phyloP scores from a whole-genome alignment of 176 grass and related monocot genomes.

The Thinopyrum elongatum region DNA sequence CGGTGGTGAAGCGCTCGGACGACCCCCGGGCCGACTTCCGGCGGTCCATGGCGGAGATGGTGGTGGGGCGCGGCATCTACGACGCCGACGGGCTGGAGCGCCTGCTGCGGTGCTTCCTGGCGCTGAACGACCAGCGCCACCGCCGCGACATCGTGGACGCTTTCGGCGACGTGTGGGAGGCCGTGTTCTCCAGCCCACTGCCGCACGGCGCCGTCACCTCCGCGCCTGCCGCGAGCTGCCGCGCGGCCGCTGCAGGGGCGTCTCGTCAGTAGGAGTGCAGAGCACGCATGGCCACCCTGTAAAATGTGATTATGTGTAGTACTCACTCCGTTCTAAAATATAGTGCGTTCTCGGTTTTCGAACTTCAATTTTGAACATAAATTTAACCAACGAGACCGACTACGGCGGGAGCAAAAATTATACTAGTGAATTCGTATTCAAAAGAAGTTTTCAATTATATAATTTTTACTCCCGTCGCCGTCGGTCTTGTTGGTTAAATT shows the following conservation, averaged over 20 bases:
- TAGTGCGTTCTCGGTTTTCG: no score
- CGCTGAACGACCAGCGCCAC: conserved; percentile 67
- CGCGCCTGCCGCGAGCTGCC: not conserved
- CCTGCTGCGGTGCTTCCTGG: conserved; percentile 82
- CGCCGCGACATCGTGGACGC: conserved; percentile 63
- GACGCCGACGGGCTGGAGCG: conserved; percentile 70
- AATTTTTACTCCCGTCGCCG: no score
- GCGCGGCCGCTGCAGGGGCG: not conserved
- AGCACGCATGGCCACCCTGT: not conserved
- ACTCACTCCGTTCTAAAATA: no score
- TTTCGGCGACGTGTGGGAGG: conserved; percentile 82
- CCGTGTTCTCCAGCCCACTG: conserved; percentile 38
- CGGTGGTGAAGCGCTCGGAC: conserved; percentile 81
- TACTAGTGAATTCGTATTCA: no score
- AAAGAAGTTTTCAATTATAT: no score
- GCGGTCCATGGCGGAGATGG: conserved; percentile 89
- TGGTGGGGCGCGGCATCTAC: conserved; percentile 74
- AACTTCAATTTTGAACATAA: no score
- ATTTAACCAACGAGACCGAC: no score
- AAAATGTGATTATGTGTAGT: not conserved
- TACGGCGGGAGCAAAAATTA: no score
- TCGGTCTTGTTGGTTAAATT: no score
- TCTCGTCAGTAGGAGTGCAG: conserved; percentile 12
- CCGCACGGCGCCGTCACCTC: not conserved
- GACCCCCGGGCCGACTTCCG: conserved; percentile 80